A percentile compares a stretch with the other conserved stretches of the same genome.
Evolutionary conservation across 164 flowering plant species (phyloP).

Genomic region (Hamamelis virginiana): DNA sequence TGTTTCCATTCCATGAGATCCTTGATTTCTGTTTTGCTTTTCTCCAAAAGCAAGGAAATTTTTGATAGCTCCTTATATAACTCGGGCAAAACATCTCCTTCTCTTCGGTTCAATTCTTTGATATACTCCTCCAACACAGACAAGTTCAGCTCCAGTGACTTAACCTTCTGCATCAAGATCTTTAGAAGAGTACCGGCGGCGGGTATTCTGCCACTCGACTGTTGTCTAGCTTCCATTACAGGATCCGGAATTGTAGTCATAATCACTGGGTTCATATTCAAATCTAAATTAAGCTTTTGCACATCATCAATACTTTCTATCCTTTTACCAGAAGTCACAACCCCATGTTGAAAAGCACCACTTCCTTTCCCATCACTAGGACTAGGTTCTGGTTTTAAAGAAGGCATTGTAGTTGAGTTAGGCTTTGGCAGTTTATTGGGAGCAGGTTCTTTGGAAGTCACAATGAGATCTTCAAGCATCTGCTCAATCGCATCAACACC

Average conservation of each 20-base stretch:
- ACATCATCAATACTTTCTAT: constrained; percentile 27
- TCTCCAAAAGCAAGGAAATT: constrained; percentile 43
- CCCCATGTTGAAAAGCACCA: constrained; percentile 23
- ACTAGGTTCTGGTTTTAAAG: constrained; percentile 25
- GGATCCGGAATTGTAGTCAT: constrained; percentile 44
- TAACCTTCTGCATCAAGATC: constrained; percentile 81
- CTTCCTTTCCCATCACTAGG: constrained; percentile 15
- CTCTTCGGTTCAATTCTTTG: constrained; percentile 55
- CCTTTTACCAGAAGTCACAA: constrained; percentile 27
- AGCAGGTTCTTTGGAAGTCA: constrained; percentile 38
- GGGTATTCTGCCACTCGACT: constrained; percentile 57
- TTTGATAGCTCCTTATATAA: constrained; percentile 49
- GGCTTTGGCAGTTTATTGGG: constrained; percentile 24
- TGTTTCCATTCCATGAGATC: constrained; percentile 60
- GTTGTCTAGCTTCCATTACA: constrained; percentile 45
- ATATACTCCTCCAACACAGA: constrained; percentile 72
- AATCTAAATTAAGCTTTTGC: constrained; percentile 26
- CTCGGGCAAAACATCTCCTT: constrained; percentile 50
- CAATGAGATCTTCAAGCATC: constrained; percentile 83
- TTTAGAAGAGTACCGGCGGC: constrained; percentile 71
- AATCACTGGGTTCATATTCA: constrained; percentile 29
- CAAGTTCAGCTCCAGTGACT: constrained; percentile 63
- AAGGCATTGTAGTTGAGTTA: constrained; percentile 30
- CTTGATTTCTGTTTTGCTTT: constrained; percentile 41
- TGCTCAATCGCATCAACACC: constrained; percentile 79